Evolutionary conservation across 2,329 filamentous ascomycete species (phyloP).

Genomic region (Decorospora gaudefroyi): DNA sequence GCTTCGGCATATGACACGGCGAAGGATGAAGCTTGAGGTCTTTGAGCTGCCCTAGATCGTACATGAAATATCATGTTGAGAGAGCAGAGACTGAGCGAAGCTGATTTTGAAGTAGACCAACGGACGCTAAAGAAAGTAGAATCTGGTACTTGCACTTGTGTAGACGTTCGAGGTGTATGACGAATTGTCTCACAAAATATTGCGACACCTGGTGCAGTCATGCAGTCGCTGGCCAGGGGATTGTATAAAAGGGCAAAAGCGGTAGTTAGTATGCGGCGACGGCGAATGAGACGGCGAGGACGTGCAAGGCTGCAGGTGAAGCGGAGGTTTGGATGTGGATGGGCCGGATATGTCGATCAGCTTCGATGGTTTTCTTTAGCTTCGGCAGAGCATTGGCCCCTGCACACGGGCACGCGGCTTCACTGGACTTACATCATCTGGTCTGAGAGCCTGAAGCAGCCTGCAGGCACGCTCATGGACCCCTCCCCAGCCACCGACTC

Average conservation of each 20-base stretch:
- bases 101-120: not conserved
- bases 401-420: conserved; percentile 11
- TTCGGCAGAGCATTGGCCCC: conserved; percentile 16
- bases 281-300: not conserved
- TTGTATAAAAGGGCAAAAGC: not conserved
- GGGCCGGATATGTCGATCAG: conserved; percentile 23
- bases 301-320: conserved; percentile 25
- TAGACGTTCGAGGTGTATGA: conserved; percentile 1
- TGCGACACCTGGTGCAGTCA: no score
- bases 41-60: not conserved
- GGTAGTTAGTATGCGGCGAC: not conserved
- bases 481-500: conserved; percentile 27
- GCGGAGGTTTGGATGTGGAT: conserved; percentile 11
- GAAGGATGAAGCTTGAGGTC: not conserved
- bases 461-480: conserved; percentile 18
- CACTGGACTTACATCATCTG: conserved; percentile 21
- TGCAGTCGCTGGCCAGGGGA: no score
- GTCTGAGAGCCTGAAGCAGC: no score
- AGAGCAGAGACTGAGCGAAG: not conserved
- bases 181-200: no score
- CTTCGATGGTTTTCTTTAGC: conserved; percentile 30
- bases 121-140: not conserved
- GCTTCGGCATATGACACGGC: conserved; percentile 7
- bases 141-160: not conserved
- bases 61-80: not conserved